Conservation (phyloP, 1,284 basidiomycete species). For the Leccinum subatratum region DNA sequence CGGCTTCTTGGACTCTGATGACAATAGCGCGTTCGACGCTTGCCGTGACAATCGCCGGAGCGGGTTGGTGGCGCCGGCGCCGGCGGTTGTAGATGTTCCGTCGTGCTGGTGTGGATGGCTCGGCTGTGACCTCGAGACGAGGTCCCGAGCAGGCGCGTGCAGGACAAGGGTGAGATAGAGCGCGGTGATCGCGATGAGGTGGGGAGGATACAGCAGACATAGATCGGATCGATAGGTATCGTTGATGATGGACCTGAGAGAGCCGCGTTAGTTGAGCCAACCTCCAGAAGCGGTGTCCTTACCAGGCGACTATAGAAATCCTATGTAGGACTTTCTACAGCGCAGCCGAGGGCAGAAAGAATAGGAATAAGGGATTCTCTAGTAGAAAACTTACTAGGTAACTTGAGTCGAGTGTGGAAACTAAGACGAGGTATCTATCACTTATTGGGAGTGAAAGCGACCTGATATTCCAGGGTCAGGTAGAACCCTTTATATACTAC, state of each 20-base stretch:
- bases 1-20: conserved; percentile 37
- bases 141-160: conserved; percentile 50
- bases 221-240: conserved; percentile 92
- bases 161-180: conserved; percentile 82
- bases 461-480: no score
- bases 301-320: conserved; percentile 57
- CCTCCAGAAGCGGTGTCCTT: conserved; percentile 4
- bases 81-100: conserved; percentile 7
- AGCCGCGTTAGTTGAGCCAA: background rate
- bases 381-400: no score
- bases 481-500: no score
- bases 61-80: conserved; percentile 15
- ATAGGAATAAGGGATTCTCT: no score
- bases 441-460: no score
- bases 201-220: conserved; percentile 88
- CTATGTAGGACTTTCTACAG: no score
- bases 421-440: no score
- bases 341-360: no score
- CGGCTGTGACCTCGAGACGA: conserved; percentile 20
- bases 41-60: conserved; percentile 56
- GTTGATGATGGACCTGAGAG: conserved; percentile 86
- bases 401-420: no score
- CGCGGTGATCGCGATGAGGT: conserved; percentile 87
- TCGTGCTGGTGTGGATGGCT: background rate
- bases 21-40: conserved; percentile 21